Conservation (phyloP, 768 basidiomycete species). For the Cyathus striatus region DNA sequence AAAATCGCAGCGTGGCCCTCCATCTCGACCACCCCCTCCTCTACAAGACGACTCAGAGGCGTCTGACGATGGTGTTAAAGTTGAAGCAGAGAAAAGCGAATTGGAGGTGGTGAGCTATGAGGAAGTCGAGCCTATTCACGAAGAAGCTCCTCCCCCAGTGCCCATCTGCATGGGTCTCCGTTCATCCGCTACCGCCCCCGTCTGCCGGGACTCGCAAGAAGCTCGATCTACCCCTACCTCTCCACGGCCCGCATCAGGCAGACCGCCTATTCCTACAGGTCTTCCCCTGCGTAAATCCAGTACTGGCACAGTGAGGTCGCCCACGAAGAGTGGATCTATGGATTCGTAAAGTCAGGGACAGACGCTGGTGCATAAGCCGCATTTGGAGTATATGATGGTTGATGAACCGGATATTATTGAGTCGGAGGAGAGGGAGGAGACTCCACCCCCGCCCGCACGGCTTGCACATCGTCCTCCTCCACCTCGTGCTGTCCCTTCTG, state of each 20-base stretch:
- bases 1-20: conserved; percentile 17
- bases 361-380: conserved; percentile 19
- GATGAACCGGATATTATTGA: conserved; percentile 51
- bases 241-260: conserved; percentile 25
- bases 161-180: conserved; percentile 39
- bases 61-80: conserved; percentile 58
- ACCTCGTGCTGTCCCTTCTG: conserved; percentile 15
- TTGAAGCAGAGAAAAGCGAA: conserved; percentile 71
- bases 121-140: conserved; percentile 46
- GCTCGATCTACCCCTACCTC: conserved; percentile 10
- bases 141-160: conserved; percentile 49
- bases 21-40: neutral
- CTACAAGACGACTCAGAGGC: conserved; percentile 7
- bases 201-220: neutral
- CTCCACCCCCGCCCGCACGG: conserved; percentile 44
- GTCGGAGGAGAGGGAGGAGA: conserved; percentile 20
- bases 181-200: neutral
- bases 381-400: conserved; percentile 60
- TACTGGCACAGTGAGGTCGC: conserved; percentile 15
- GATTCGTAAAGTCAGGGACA: conserved; percentile 20
- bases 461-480: conserved; percentile 28
- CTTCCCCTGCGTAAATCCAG: conserved; percentile 36
- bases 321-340: conserved; percentile 33
- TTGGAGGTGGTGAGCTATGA: conserved; percentile 61
- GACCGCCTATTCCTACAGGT: conserved; percentile 42